phyloP scores from a whole-genome alignment of 1,284 basidiomycete species.

The Marasmius fiardii region DNA sequence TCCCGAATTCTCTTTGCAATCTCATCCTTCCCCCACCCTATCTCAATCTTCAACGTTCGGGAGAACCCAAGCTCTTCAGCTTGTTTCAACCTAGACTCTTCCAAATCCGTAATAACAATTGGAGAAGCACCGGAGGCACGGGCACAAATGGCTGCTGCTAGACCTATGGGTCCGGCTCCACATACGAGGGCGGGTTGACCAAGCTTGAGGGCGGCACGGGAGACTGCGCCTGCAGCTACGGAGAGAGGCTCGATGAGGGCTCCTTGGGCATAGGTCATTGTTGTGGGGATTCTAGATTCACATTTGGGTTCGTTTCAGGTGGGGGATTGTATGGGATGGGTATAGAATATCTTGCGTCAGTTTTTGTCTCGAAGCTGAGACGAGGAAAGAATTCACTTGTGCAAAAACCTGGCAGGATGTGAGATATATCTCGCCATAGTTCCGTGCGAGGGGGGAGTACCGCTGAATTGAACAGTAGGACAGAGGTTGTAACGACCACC shows the following conservation, averaged over 20 bases:
- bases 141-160: constrained; percentile 12
- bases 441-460: constrained; percentile 13
- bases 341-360: too few relatives aligned
- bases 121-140: constrained; percentile 14
- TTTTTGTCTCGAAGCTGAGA: not conserved
- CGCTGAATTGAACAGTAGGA: constrained; percentile 11
- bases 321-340: too few relatives aligned
- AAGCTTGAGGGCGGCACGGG: constrained; percentile 3
- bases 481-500: constrained; percentile 15
- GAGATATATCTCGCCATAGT: constrained; percentile 12
- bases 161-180: constrained; percentile 15
- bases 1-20: constrained; percentile 8
- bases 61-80: constrained; percentile 11
- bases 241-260: constrained; percentile 14
- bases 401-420: constrained; percentile 11
- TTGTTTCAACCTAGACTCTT: constrained; percentile 10
- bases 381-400: constrained; percentile 6
- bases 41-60: constrained; percentile 11
- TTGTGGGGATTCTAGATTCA: constrained; percentile 9
- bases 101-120: constrained; percentile 13
- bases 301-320: too few relatives aligned
- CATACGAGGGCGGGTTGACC: constrained; percentile 14
- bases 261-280: constrained; percentile 14
- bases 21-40: constrained; percentile 8
- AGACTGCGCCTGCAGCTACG: constrained; percentile 11